Evolutionary conservation across 768 basidiomycete genomes (phyloP).

Genomic region (Boletellus sp.): DNA sequence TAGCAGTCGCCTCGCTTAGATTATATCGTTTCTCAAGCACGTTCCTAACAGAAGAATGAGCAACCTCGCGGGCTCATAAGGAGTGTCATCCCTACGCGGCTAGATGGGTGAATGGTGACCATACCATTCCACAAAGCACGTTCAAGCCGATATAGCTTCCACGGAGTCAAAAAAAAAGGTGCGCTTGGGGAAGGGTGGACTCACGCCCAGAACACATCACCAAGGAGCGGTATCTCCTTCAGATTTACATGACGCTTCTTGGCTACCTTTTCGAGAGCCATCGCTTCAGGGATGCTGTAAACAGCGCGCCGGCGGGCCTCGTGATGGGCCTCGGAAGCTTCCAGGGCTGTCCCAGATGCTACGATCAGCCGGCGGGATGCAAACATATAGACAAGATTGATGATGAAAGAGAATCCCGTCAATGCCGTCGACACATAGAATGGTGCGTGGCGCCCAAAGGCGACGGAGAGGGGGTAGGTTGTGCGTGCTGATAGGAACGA

Average conservation of each 20-base stretch:
- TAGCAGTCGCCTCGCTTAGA: constrained; percentile 56
- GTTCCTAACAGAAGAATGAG: constrained; percentile 43
- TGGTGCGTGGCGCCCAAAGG: constrained; percentile 65
- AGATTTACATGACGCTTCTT: constrained; percentile 61
- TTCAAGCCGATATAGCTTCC: constrained; percentile 71
- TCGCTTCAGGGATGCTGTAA: constrained; percentile 50
- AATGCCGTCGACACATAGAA: constrained; percentile 68
- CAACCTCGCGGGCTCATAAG: not conserved
- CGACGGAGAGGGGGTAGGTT: constrained; percentile 70
- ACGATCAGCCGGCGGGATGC: constrained; percentile 62
- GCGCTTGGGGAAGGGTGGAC: constrained; percentile 18
- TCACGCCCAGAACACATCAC: constrained; percentile 78
- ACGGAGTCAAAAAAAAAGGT: constrained; percentile 5
- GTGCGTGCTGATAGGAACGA: constrained; percentile 75
- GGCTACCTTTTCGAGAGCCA: constrained; percentile 62
- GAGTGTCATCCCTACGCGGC: constrained; percentile 50
- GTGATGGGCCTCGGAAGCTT: constrained; percentile 56
- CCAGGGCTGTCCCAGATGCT: constrained; percentile 58
- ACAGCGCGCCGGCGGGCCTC: constrained; percentile 48
- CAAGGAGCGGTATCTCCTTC: constrained; percentile 58
- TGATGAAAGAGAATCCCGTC: constrained; percentile 58
- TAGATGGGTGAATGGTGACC: constrained; percentile 76
- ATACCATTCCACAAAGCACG: constrained; percentile 69
- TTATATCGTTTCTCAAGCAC: constrained; percentile 67
- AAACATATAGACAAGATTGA: constrained; percentile 66